phyloP scores from a whole-genome alignment of 1,284 basidiomycete genomes.

The Sporisorium exsertum region DNA sequence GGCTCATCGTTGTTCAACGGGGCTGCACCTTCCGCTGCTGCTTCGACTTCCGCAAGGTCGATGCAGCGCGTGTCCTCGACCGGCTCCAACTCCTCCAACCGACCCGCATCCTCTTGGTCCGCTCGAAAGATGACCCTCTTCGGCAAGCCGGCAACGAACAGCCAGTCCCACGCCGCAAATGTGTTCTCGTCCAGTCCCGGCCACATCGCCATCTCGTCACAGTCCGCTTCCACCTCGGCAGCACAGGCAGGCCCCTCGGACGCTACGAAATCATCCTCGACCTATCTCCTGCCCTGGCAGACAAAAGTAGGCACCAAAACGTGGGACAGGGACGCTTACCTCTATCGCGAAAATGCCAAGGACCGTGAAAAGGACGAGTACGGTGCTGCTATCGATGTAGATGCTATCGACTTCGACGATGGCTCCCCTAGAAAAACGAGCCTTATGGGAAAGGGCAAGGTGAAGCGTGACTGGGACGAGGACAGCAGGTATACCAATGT shows the following conservation, averaged over 20 bases:
- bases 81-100: constrained; percentile 16
- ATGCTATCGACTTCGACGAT: constrained; percentile 29
- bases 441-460: constrained; percentile 13
- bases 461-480: constrained; percentile 30
- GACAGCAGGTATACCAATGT: constrained; percentile 23
- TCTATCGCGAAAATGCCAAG: constrained; percentile 43
- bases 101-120: constrained; percentile 26
- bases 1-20: constrained; percentile 5
- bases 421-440: neutral
- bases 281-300: constrained; percentile 21
- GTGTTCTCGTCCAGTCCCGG: constrained; percentile 34
- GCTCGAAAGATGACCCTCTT: constrained; percentile 44
- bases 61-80: constrained; percentile 25
- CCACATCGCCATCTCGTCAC: constrained; percentile 48
- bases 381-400: constrained; percentile 27
- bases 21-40: constrained; percentile 13
- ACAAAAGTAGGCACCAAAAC: constrained; percentile 39
- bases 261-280: neutral
- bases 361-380: constrained; percentile 33
- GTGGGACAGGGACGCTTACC: constrained; percentile 52
- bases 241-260: neutral
- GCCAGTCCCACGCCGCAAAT: constrained; percentile 20
- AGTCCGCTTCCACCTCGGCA: constrained; percentile 16
- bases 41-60: constrained; percentile 24
- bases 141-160: constrained; percentile 26